These are phyloP conservation scores for Rutidosis leptorrhynchoides DNA, from an alignment of 129 eudicot genomes.

Conservation along the genomic window DNA sequence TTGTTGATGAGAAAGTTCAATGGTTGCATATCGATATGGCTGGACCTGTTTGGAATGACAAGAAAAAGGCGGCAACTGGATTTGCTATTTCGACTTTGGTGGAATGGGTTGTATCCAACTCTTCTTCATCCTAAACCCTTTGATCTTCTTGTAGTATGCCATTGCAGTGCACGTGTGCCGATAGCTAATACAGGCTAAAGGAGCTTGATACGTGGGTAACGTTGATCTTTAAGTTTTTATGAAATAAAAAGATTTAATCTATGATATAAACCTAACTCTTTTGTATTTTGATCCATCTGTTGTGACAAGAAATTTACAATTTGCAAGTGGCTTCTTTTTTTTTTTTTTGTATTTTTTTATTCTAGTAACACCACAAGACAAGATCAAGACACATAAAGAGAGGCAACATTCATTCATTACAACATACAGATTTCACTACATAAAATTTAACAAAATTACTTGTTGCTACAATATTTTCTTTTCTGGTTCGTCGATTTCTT, in stretches of 20 bases:
- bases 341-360: background rate
- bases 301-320: background rate
- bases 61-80: slow-evolving; percentile 83
- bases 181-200: background rate
- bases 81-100: slow-evolving; percentile 81
- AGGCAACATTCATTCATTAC: background rate
- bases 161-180: background rate
- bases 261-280: background rate
- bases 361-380: background rate
- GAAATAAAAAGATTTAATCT: slow-evolving; percentile 10
- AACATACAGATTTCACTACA: background rate
- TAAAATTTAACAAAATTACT: background rate
- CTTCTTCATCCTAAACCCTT: slow-evolving; percentile 40
- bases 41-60: slow-evolving; percentile 88
- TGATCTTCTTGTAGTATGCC: background rate
- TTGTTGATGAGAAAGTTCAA: slow-evolving; percentile 92
- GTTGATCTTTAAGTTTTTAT: slow-evolving; percentile 3
- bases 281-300: slow-evolving; percentile 5
- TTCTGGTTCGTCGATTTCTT: background rate
- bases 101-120: slow-evolving; percentile 85
- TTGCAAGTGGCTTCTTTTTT: background rate
- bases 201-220: background rate
- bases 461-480: background rate
- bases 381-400: background rate
- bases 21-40: slow-evolving; percentile 98